These are phyloP conservation scores for Cinnamomum micranthum DNA, from an alignment of 164 flowering plant genomes.

Conservation along the genomic window DNA sequence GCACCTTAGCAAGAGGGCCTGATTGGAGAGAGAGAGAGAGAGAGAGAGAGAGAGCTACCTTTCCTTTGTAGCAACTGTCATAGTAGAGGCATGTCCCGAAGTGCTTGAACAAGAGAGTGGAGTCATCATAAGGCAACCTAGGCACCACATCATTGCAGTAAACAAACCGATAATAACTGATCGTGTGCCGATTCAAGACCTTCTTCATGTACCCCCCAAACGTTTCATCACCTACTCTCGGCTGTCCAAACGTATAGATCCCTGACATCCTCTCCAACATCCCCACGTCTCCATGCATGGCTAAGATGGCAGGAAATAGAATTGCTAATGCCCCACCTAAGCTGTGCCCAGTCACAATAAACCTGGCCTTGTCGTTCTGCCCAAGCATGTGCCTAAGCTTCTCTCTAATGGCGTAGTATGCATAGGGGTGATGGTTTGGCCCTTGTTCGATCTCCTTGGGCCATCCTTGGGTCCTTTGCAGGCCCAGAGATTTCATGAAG, in stretches of 20 bases:
- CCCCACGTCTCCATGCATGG: slow-evolving; percentile 44
- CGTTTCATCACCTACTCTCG: slow-evolving; percentile 65
- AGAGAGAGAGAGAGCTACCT: slow-evolving; percentile 31
- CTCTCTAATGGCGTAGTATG: slow-evolving; percentile 62
- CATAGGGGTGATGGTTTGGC: slow-evolving; percentile 13
- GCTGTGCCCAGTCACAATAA: slow-evolving; percentile 81
- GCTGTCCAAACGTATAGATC: slow-evolving; percentile 85
- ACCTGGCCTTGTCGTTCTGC: slow-evolving; percentile 39
- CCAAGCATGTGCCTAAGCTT: slow-evolving; percentile 32
- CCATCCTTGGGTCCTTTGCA: slow-evolving; percentile 31
- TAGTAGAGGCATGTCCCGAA: slow-evolving; percentile 59
- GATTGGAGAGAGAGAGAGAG: too few relatives aligned
- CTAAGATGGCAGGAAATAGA: slow-evolving; percentile 45
- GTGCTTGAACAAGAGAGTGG: slow-evolving; percentile 54
- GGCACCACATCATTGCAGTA: slow-evolving; percentile 80
- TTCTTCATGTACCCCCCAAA: slow-evolving; percentile 58
- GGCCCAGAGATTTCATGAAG: slow-evolving; percentile 60
- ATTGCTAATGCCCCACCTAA: slow-evolving; percentile 80
- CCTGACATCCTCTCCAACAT: slow-evolving; percentile 63
- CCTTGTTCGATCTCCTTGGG: slow-evolving; percentile 39
- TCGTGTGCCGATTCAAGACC: slow-evolving; percentile 23
- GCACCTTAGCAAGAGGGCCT: too few relatives aligned
- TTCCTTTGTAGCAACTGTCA: slow-evolving; percentile 58
- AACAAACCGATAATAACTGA: slow-evolving; percentile 57
- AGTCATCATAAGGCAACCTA: slow-evolving; percentile 70